Conservation (phyloP, 768 basidiomycete genomes). For the Podaxis rugospora region DNA sequence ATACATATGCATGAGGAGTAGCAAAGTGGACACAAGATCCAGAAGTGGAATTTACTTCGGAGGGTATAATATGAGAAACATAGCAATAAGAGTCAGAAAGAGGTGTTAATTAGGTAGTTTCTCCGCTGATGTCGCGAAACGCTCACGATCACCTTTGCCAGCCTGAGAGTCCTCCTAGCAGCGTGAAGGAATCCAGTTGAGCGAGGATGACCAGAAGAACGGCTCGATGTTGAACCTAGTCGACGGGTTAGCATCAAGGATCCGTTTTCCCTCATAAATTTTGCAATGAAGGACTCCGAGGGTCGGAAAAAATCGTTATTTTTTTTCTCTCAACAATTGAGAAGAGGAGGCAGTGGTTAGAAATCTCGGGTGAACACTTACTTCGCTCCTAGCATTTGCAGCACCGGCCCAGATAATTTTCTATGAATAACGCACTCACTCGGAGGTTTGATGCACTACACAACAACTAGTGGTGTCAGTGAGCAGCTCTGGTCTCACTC, state of each 20-base stretch:
- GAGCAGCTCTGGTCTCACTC: slow-evolving; percentile 14
- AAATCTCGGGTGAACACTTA: slow-evolving; percentile 19
- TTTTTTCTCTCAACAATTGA: neutral
- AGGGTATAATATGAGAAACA: too few species aligned
- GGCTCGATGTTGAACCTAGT: too few species aligned
- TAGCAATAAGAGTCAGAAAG: neutral
- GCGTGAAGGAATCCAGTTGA: slow-evolving; percentile 66
- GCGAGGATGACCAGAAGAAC: too few species aligned
- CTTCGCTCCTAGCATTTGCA: slow-evolving; percentile 61
- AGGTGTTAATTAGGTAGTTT: neutral
- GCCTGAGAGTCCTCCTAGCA: slow-evolving; percentile 45
- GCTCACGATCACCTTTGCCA: slow-evolving; percentile 48
- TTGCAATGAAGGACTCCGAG: too few species aligned
- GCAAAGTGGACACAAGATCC: too few species aligned
- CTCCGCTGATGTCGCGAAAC: neutral
- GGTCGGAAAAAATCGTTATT: neutral
- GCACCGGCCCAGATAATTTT: slow-evolving; percentile 45
- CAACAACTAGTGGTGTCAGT: neutral
- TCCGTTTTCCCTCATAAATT: too few species aligned
- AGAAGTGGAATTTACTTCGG: too few species aligned
- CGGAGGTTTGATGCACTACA: slow-evolving; percentile 31
- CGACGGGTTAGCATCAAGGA: too few species aligned
- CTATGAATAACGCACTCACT: slow-evolving; percentile 47
- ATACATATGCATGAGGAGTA: too few species aligned
- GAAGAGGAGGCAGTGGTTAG: neutral